Evolutionary conservation across 805 yeast species (phyloP).

Genomic region (Cyberlindnera japonica): DNA sequence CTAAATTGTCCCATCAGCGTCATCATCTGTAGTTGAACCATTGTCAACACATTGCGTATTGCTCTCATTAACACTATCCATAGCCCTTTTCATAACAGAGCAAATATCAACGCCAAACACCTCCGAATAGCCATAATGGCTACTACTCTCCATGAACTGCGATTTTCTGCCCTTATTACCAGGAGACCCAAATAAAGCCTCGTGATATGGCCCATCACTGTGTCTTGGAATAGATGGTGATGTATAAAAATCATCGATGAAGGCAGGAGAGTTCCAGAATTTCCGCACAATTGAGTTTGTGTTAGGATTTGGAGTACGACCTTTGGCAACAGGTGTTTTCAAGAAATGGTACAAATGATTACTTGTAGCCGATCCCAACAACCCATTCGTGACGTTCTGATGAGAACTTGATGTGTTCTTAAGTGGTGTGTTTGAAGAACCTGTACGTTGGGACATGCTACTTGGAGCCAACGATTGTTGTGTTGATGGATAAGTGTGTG

Average conservation of each 20-base stretch:
- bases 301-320: conserved; percentile 27
- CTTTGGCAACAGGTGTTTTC: conserved; percentile 30
- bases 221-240: conserved; percentile 38
- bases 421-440: conserved; percentile 33
- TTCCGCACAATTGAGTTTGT: conserved; percentile 42
- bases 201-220: conserved; percentile 28
- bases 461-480: conserved; percentile 1
- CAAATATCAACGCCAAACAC: conserved; percentile 57
- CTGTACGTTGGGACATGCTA: neutral
- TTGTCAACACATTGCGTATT: conserved; percentile 1
- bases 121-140: conserved; percentile 30
- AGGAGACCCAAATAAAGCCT: conserved; percentile 37
- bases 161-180: conserved; percentile 15
- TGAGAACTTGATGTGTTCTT: conserved; percentile 17
- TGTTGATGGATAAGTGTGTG: conserved; percentile 5
- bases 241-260: conserved; percentile 62
- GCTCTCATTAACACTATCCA: conserved; percentile 24
- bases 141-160: conserved; percentile 17
- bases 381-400: conserved; percentile 12
- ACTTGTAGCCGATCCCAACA: conserved; percentile 11
- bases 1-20: conserved; percentile 2
- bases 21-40: conserved; percentile 17
- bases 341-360: conserved; percentile 21
- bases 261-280: conserved; percentile 64
- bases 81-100: conserved; percentile 45